A percentile compares a stretch with the other conserved stretches of the same genome.
phyloP scores from a whole-genome alignment of 2,329 filamentous ascomycete species.

The Botrytis fragariae region DNA sequence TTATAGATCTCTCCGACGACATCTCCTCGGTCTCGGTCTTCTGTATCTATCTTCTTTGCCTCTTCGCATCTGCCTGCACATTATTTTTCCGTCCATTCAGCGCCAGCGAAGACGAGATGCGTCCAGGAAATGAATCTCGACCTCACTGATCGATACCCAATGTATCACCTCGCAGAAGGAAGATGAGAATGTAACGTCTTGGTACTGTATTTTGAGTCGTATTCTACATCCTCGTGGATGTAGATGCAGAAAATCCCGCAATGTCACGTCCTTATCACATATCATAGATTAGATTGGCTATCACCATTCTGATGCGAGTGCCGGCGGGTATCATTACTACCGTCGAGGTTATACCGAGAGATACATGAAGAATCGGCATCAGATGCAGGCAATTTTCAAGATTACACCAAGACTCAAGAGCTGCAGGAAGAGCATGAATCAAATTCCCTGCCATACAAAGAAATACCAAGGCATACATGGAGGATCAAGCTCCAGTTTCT shows the following conservation, averaged over 20 bases:
- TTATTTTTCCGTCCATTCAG: conserved; percentile 15
- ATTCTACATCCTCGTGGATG: conserved; percentile 13
- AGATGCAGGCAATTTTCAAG: neutral
- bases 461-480: conserved; percentile 7
- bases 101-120: neutral
- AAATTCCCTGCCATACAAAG: neutral
- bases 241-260: conserved; percentile 17
- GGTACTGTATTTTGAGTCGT: conserved; percentile 4
- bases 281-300: conserved; percentile 8
- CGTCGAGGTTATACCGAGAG: conserved; percentile 3
- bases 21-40: neutral
- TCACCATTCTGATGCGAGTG: neutral
- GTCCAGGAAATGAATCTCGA: conserved; percentile 4
- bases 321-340: neutral
- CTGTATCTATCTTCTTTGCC: neutral
- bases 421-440: conserved; percentile 7
- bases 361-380: neutral
- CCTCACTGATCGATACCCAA: conserved; percentile 9
- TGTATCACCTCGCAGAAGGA: conserved; percentile 9
- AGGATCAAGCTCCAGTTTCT: neutral
- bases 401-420: conserved; percentile 9
- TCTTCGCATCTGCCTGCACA: neutral
- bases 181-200: conserved; percentile 11
- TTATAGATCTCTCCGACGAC: conserved; percentile 9
- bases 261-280: conserved; percentile 15